Evolutionary conservation across 2,329 filamentous ascomycete genomes (phyloP).

Genomic region (Stagonosporopsis cucurbitacearum): DNA sequence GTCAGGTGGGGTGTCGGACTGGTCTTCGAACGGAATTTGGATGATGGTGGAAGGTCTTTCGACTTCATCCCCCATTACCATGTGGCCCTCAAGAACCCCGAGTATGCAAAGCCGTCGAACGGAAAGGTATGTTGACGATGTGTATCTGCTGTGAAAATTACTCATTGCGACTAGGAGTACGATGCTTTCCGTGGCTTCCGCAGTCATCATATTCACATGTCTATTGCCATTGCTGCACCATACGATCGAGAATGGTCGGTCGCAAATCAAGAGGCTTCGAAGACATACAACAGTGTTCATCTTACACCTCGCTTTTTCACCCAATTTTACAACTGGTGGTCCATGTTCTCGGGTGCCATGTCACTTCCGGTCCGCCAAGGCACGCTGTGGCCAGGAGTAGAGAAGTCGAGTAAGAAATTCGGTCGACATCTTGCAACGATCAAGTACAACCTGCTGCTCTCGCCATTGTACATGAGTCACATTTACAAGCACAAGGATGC

Average conservation of each 20-base stretch:
- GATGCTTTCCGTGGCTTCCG: conserved; percentile 97
- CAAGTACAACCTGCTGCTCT: conserved; percentile 93
- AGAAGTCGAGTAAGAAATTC: conserved; percentile 99
- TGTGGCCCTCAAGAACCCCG: conserved; percentile 81
- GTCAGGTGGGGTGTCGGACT: conserved; percentile 91
- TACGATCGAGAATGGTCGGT: conserved; percentile 85
- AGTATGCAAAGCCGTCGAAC: conserved; percentile 67
- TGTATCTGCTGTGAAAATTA: background rate
- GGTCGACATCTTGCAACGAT: conserved; percentile 96
- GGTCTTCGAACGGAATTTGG: conserved; percentile 86
- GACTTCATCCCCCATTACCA: conserved; percentile 93
- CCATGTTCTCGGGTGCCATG: conserved; percentile 92
- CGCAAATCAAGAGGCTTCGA: conserved; percentile 74
- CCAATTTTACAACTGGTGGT: conserved; percentile 98
- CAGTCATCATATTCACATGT: conserved; percentile 95
- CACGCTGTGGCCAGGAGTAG: conserved; percentile 84
- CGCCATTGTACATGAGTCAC: conserved; percentile 92
- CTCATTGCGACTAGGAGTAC: conserved; percentile 61
- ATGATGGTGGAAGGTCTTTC: conserved; percentile 76
- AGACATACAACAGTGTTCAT: conserved; percentile 96
- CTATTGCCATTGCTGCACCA: conserved; percentile 87
- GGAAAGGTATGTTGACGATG: conserved; percentile 49
- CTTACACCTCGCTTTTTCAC: conserved; percentile 96
- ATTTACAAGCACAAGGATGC: conserved; percentile 98
- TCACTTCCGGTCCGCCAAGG: conserved; percentile 94